Conservation (phyloP, 129 eudicot species). For the Silybum marianum region DNA sequence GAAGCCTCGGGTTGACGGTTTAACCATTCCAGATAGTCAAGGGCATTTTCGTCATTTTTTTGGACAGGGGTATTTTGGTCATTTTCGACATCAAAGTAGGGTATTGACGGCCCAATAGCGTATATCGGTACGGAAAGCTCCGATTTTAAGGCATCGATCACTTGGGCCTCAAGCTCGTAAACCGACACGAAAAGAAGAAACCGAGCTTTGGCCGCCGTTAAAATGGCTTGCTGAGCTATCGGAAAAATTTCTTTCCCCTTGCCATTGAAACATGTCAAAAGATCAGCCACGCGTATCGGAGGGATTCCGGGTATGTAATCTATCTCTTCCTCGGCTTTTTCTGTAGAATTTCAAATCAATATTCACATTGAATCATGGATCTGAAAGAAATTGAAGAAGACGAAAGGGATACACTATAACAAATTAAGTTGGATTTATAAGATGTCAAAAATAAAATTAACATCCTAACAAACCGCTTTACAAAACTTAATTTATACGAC, state of each 20-base stretch:
- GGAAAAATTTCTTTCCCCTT: conserved; percentile 32
- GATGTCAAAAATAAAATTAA: too few species aligned
- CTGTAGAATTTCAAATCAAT: conserved; percentile 21
- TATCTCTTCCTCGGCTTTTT: conserved; percentile 43
- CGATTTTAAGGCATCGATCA: conserved; percentile 37
- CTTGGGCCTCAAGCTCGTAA: conserved; percentile 57
- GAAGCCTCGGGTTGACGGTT: conserved; percentile 44
- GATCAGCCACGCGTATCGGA: conserved; percentile 57
- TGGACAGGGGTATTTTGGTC: not conserved
- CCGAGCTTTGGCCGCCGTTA: conserved; percentile 39
- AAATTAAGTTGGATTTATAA: too few species aligned
- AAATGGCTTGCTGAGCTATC: conserved; percentile 20
- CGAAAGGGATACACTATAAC: not conserved
- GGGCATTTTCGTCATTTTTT: not conserved
- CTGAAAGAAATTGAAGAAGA: not conserved
- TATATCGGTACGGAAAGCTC: conserved; percentile 42
- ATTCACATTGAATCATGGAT: not conserved
- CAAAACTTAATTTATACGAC: too few species aligned
- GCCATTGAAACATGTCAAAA: conserved; percentile 41
- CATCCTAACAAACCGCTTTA: too few species aligned
- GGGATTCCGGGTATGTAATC: conserved; percentile 60
- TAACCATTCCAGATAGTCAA: conserved; percentile 54
- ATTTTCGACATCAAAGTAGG: conserved; percentile 29
- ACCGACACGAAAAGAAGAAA: conserved; percentile 43
- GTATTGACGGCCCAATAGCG: conserved; percentile 62